Evolutionary conservation across 345 rosid genomes (phyloP), one percentile per base, ranked within the genome.

Genomic region (Hibiscus trionum): DNA sequence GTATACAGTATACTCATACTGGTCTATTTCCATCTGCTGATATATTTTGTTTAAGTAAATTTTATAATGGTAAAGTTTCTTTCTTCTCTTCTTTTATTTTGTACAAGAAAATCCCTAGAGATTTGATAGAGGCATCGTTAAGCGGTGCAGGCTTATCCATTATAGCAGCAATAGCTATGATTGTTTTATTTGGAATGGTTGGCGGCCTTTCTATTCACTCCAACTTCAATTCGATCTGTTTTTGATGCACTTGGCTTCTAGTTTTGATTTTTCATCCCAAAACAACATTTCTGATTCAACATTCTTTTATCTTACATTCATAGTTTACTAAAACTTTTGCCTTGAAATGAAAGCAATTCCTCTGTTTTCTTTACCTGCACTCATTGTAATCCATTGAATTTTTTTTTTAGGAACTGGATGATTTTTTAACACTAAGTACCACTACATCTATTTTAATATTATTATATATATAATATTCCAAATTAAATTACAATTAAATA

Each of bases 141-240:
- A 89, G 96, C 14, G 98, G 99, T 75, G 98, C 98, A 47, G 99
- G 98, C 74, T 79, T 92, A 79, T 95, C 99, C 7, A 84, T 95
- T 31, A 16, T 89, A 76, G 96, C 99, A 11, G 99, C 97, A 8
- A 82, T 95, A 5, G 69, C 84, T 65, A 95, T 95, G 93, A 15
- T 92, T 72, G 85, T 95, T 83, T 85, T 95, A 82, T 95, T 95
- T 85, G 99, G 99, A 77, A 92, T 95, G 99, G 99, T 95, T 82
- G 42, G 86, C 61, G 29, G 29, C 69, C 49, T 69, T 37, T 44
- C n/a, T 50, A 61, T 42, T 49, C 12, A 62, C 1, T 69, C 27
- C 7, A 49, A 49, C n/a, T n/a, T n/a, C n/a, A n/a, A n/a, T n/a
- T n/a, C n/a, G n/a, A n/a, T n/a, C n/a, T n/a, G n/a, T 16, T 47